Base-by-base conservation (phyloP, 2,329 filamentous ascomycete genomes). In the Aureobasidium sp. region DNA sequence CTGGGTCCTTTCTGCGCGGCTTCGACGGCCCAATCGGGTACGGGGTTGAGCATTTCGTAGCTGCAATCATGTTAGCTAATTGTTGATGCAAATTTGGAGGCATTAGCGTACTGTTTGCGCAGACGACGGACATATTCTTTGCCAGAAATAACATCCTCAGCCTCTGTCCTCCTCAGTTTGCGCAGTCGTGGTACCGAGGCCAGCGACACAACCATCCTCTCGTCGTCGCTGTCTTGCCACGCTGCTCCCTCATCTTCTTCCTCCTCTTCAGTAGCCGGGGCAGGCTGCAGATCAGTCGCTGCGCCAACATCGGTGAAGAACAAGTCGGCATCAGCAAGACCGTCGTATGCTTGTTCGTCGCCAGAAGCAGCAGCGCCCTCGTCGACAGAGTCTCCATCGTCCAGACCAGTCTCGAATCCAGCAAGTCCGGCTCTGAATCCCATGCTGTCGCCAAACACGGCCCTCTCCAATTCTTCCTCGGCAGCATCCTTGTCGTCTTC, bases 161-260 rank as follows among this genome's bases (percentile, higher is more conserved):
- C 84, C 70, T 93, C 91, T 2, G 85, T 87, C 56, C 86, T 80
- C 64, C 94, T 84, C 65, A 99, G 79, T 75, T 97, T 97, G 67
- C 92, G 85, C 71, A 97, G 74, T 66, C 89, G 84, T 52, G 86
- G 84, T 48, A 87, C 86, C 29, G 85, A 83, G 3, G 90, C 88
- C 42, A 99, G 81, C 15, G 93, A 97, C 53, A 99, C 82, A 7
- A 86, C 84, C 65, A 97, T 78, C 60, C 90, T 84, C 71, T 97
- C 94, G 71, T 99, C 94, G 69, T 99, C 94, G 74, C 92, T 97
- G 73, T 99, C 94, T 68, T 92, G 86, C 94, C 94, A 99, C 1
- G 86, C 89, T 2, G 87, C 81, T 22, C 79, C 78, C 8, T 66
- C 67, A 20, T 73, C 72, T 22, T 75, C 75, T 25, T 78, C 74